Base-by-base conservation (phyloP, 2,329 filamentous ascomycete genomes). In the Trichophyton schoenleinii region DNA sequence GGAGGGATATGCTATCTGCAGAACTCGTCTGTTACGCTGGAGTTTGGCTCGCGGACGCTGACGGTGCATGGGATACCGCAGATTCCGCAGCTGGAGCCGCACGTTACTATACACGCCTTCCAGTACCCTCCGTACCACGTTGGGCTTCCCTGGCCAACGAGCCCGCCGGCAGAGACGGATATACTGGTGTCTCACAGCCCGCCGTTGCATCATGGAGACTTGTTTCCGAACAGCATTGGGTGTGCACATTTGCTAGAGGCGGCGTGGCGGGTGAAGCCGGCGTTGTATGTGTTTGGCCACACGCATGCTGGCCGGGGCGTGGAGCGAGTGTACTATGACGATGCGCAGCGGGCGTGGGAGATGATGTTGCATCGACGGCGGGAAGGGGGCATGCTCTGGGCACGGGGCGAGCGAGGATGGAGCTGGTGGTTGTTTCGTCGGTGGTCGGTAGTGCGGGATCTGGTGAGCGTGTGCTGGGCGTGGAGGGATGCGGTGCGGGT, bases 201-300 rank as follows among this genome's bases (percentile, higher is more conserved):
- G 31, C 89, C 90, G 1, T 83, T 83, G 71, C 79, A 84, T 69
- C 89, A 95, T 70, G 78, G 85, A 38, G 87, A 79, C 64, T 66
- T 78, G 20, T 75, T 74, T 25, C 74, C 74, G 1, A 80, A 84
- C 58, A 83, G 80, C 2, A 75, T 90, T 52, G 90, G 89, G 61
- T 91, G 88, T 66, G 82, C 84, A 5, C 80, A 82, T 61, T 79
- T 95, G 4, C 79, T 92, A 4, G 74, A 79, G 13, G 90, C 95
- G 68, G 73, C 88, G 18, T 89, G 87, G 84, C 82, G 87, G 41
- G 83, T 90, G 9, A 84, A 83, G 64, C 91, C 91, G 0, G 78
- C 78, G 11, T 76, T 95, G 13, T 89, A 95, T 72, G 81, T 95
- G 57, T 95, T 94, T 71, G 91, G 90, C 0, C 91, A 96, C 73